Evolutionary conservation across 306 rosid genomes (phyloP), one percentile per base, ranked within the genome.

Genomic region (Ammopiptanthus mongolicus): DNA sequence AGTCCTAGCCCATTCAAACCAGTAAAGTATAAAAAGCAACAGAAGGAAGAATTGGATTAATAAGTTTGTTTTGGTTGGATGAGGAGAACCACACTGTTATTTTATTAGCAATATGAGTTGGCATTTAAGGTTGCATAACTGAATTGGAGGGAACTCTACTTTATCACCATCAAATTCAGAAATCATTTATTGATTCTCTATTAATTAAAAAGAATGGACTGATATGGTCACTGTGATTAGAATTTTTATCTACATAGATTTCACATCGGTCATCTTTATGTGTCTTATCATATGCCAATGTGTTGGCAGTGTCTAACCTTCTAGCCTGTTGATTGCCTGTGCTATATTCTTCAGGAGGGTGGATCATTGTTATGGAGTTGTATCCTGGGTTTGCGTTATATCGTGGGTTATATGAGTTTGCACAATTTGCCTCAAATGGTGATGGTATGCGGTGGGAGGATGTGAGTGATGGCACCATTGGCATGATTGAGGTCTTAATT

Each of bases 341-440:
- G 50, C 51, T 77, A 75, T 69, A 42, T 64, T 56, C 58, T 64
- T 37, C 82, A 93, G 98, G 86, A 73, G 70, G 39, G 21, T 78
- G 91, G 93, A 77, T 88, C 66, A 74, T 88, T 82, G 84, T 63
- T 44, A 19, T 93, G 74, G 90, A 93, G 88, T 67, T 91, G 63
- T 91, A 75, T 81, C 98, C 97, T 11, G 98, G 97, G 57, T 88
- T 93, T 73, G 70, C 97, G 70, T 81, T 93, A 51, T 88, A 79
- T 78, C 90, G 98, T 8, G 97, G 98, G 50, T 47, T 93, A 69
- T 89, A 83, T 33, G 98, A 93, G 81, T 78, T 93, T 31, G 66
- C 89, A 7, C 78, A 86, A 71, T 90, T 39, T 78, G 44, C 96
- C 76, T 34, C 66, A 10, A 53, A 0, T 6, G 90, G 83, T 46